Conservation (phyloP, 140 eudicot genomes). For the Flaveria floridana region DNA sequence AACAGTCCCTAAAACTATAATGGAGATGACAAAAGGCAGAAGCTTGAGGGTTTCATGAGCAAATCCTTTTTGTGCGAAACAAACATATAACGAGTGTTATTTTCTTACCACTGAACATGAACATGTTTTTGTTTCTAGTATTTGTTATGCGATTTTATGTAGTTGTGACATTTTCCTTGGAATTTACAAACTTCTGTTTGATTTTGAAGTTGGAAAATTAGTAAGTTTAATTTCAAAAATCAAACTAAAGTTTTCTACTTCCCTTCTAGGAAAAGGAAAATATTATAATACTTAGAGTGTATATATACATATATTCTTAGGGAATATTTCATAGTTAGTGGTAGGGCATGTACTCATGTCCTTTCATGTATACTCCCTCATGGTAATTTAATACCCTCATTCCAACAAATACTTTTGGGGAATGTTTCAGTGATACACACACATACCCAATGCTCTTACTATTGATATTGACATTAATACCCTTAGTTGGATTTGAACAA, state of each 20-base stretch:
- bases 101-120: neutral
- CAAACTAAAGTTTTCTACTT: constrained; percentile 12
- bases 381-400: neutral
- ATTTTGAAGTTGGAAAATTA: constrained; percentile 6
- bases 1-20: neutral
- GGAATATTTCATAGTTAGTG: neutral
- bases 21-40: constrained; percentile 12
- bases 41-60: constrained; percentile 10
- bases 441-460: neutral
- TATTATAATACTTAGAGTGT: neutral
- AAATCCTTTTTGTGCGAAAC: neutral
- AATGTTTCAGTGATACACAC: neutral
- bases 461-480: neutral
- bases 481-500: neutral
- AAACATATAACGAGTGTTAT: neutral
- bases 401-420: neutral
- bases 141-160: neutral
- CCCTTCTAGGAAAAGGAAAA: neutral
- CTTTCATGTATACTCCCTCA: neutral
- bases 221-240: constrained; percentile 12
- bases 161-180: constrained; percentile 6
- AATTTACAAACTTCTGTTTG: neutral
- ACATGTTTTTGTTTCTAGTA: constrained; percentile 9
- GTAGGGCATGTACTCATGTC: neutral
- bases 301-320: neutral